Percentiles rank a stretch among this genome's conserved stretches.
phyloP scores from a whole-genome alignment of 768 basidiomycete species.

The Rhodotorula kratochvilovae region DNA sequence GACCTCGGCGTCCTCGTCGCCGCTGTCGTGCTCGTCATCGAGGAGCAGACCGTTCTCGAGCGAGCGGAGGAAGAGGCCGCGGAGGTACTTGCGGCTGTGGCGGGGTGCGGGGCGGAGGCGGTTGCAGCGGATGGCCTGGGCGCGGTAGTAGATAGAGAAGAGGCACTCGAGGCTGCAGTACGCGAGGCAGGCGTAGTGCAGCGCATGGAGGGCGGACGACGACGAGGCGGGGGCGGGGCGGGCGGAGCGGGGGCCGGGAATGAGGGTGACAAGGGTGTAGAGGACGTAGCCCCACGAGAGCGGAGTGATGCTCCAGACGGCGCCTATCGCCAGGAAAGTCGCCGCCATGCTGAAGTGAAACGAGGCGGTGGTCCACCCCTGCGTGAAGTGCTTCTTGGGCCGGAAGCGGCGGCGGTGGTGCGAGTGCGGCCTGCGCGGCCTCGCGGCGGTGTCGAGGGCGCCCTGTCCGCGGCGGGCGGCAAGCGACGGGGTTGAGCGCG shows the following conservation, averaged over 20 bases:
- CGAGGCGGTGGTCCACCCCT: background rate
- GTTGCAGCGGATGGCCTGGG: conserved; percentile 31
- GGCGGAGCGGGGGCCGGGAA: background rate
- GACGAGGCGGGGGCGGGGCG: conserved; percentile 3
- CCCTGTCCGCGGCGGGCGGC: background rate
- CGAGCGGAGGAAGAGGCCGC: conserved; percentile 28
- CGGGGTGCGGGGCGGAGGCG: conserved; percentile 9
- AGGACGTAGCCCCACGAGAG: conserved; percentile 35
- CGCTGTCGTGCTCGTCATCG: conserved; percentile 19
- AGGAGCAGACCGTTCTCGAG: conserved; percentile 40
- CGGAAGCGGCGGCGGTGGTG: background rate
- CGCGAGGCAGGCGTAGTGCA: conserved; percentile 28
- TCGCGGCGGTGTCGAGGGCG: background rate
- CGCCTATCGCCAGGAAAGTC: conserved; percentile 7
- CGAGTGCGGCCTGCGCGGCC: background rate
- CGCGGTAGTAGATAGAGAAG: conserved; percentile 38
- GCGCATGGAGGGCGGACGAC: conserved; percentile 4
- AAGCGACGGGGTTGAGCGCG: background rate
- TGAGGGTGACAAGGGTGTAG: conserved; percentile 30
- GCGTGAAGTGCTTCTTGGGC: background rate
- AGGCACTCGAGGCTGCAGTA: conserved; percentile 31
- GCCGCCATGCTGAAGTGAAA: conserved; percentile 13
- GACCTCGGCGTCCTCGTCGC: background rate
- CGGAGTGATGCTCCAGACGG: conserved; percentile 39
- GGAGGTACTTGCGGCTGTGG: conserved; percentile 34